Evolutionary conservation across 805 yeast species (phyloP), one percentile per base, ranked within the genome.

Genomic region (Candida anglica): DNA sequence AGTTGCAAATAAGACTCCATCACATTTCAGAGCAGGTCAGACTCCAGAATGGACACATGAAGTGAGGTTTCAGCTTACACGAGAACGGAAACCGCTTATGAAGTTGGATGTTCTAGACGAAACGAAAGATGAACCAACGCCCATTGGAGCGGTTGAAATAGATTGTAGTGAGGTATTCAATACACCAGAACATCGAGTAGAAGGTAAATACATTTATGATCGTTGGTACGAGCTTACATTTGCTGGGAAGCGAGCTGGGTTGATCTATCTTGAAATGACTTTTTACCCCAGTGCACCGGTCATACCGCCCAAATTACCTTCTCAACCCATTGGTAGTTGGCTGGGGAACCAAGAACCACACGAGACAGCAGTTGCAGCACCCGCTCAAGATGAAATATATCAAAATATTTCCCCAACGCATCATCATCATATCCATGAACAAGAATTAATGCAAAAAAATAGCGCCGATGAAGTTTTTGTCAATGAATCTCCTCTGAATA

Each of bases 1-100:
- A 39, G 75, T 76, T 47, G 91, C 94, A 7, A 79, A 84, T 43
- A 78, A 82, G 49, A 86, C 97, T 1, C 79, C 78, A 22, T 72
- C 86, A 0, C 79, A 85, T 39, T 73, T 76, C 33, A 65, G 98
- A 44, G 98, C 96, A 1, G 98, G 98, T 2, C 98, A 93, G 53
- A 83, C 86, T 4, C 98, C 98, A 1, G 75, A 69, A 15, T 93
- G 97, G 86, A 80, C 86, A 39, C 79, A 79, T 40, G 87, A 85
- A 42, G 66, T 83, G 37, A 64, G 86, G 44, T 86, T 84, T 50
- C 73, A 73, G 24, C 64, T 86, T 17, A 69, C 79, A 1, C 71
- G 84, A 6, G 83, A 80, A 23, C 68, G 81, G 18, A 77, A 72
- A 32, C 82, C 87, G 2, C 40, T 69, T 0, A 56, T 93, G 61